Conservation (phyloP, 2,329 filamentous ascomycete genomes). For the Cephalotrichum gorgonifer region DNA sequence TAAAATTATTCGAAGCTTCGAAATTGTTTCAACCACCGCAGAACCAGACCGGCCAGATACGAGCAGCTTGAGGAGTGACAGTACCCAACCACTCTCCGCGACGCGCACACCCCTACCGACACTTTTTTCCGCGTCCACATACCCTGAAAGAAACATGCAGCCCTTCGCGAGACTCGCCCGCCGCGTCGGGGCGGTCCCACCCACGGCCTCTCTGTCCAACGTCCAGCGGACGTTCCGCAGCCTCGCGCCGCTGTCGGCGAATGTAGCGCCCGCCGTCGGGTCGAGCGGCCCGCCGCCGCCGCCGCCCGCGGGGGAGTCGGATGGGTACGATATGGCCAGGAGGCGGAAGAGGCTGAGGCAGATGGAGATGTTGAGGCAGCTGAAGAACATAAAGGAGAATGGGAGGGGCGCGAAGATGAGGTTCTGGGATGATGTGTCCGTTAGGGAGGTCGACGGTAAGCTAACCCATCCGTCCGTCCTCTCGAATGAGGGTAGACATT, state of each 20-base stretch:
- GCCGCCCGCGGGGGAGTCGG: conserved; percentile 33
- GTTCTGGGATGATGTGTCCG: conserved; percentile 80
- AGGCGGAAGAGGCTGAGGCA: conserved; percentile 42
- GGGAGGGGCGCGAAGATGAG: conserved; percentile 48
- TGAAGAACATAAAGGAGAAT: conserved; percentile 30
- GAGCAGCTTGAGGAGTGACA: no score
- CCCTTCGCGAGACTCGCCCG: neutral
- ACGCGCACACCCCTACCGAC: neutral
- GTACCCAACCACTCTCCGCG: neutral
- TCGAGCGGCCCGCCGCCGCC: conserved; percentile 50
- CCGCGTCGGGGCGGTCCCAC: neutral
- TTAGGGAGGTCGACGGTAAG: conserved; percentile 57
- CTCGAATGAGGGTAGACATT: neutral
- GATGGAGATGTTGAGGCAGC: conserved; percentile 42
- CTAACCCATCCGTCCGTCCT: neutral
- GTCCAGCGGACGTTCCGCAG: conserved; percentile 12
- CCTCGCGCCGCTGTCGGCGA: conserved; percentile 25
- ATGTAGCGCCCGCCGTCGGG: conserved; percentile 41
- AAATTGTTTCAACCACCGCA: no score
- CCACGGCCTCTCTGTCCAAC: neutral
- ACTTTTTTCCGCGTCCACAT: neutral
- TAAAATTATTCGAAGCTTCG: no score
- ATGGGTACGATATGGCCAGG: conserved; percentile 21
- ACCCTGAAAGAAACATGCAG: neutral
- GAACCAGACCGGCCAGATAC: no score